phyloP scores from a whole-genome alignment of 371 early-diverging fungal genomes.

The Fennellomyces sp. region DNA sequence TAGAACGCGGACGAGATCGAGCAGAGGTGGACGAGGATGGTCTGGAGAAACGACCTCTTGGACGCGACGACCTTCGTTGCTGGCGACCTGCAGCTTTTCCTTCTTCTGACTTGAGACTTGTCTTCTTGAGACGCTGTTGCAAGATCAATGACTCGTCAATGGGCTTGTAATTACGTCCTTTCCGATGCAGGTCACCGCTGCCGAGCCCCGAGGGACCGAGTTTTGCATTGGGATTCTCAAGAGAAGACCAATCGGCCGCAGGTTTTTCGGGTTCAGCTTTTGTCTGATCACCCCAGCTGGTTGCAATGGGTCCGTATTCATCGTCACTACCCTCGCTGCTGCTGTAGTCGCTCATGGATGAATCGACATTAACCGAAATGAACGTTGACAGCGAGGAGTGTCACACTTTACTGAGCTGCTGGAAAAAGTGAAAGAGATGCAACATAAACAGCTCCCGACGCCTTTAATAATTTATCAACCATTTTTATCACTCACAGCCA shows the following conservation, averaged over 20 bases:
- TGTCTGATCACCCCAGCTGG: constrained; percentile 21
- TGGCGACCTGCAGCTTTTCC: not conserved
- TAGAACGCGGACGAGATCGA: no score
- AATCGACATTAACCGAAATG: no score
- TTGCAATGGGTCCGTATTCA: constrained; percentile 20
- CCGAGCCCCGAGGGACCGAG: constrained; percentile 18
- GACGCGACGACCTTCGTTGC: not conserved
- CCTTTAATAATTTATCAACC: no score
- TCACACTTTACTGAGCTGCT: not conserved
- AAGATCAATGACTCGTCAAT: constrained; percentile 22
- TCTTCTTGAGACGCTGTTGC: constrained; percentile 10
- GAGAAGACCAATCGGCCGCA: constrained; percentile 10
- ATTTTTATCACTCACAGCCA: no score
- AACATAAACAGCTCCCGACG: no score
- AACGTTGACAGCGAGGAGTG: constrained; percentile 1
- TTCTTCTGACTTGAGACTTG: not conserved
- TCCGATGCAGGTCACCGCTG: constrained; percentile 19
- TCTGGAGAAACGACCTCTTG: no score
- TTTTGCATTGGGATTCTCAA: constrained; percentile 24
- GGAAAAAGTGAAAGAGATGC: not conserved
- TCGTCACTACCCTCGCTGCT: constrained; percentile 10
- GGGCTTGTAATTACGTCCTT: constrained; percentile 19
- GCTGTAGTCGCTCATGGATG: constrained; percentile 6
- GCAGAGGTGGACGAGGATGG: no score
- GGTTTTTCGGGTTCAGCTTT: not conserved